These are phyloP conservation scores for Punctularia strigosozonata DNA, from an alignment of 768 basidiomycete species.

Conservation along the genomic window DNA sequence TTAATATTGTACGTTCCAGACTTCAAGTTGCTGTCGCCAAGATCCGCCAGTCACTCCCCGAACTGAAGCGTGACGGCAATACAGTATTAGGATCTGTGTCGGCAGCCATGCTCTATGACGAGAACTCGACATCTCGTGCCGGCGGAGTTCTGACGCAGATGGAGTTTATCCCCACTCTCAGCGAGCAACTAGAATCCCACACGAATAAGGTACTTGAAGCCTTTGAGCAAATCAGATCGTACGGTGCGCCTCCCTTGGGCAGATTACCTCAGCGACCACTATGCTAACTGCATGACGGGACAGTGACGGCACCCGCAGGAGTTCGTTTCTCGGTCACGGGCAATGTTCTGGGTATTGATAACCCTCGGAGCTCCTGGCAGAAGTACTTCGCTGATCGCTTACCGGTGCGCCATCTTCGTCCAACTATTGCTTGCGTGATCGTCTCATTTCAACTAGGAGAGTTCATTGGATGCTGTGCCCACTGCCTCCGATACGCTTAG, in stretches of 20 bases:
- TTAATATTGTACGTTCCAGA: constrained; percentile 33
- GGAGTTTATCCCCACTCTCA: constrained; percentile 70
- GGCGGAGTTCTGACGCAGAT: constrained; percentile 60
- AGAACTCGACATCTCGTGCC: constrained; percentile 58
- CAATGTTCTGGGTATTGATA: constrained; percentile 54
- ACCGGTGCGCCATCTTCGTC: constrained; percentile 31
- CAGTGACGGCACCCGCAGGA: constrained; percentile 76
- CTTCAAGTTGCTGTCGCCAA: constrained; percentile 80
- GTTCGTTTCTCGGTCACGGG: constrained; percentile 89
- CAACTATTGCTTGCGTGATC: not conserved
- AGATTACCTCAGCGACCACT: not conserved
- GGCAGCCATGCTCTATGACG: constrained; percentile 51
- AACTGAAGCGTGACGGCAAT: constrained; percentile 81
- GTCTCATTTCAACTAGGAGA: constrained; percentile 24
- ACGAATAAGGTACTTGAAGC: constrained; percentile 64
- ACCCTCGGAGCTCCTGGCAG: constrained; percentile 66
- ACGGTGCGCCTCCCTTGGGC: constrained; percentile 33
- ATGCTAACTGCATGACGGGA: not conserved
- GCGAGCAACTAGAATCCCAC: constrained; percentile 55
- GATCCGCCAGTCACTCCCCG: constrained; percentile 80
- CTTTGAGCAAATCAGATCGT: constrained; percentile 62
- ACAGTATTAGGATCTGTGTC: constrained; percentile 68
- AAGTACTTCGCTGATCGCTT: constrained; percentile 54
- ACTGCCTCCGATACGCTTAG: constrained; percentile 60
- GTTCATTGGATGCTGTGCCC: constrained; percentile 53